Conservation (phyloP, 345 rosid species). For the Salix caprea region DNA sequence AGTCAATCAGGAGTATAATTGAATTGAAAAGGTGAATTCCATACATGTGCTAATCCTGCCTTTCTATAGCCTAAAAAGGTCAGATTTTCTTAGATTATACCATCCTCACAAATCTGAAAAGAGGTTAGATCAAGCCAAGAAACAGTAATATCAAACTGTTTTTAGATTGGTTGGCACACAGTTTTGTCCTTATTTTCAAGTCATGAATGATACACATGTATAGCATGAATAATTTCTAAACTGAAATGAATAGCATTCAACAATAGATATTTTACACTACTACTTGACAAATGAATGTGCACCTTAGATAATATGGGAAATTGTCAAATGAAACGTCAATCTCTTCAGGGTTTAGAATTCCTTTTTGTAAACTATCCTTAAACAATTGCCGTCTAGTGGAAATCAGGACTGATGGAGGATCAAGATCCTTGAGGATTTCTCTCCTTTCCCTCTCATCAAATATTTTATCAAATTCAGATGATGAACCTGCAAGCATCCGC, state of each 20-base stretch:
- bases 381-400: slow-evolving; percentile 61
- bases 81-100: neutral
- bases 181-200: neutral
- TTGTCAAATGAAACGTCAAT: slow-evolving; percentile 72
- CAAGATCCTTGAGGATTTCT: slow-evolving; percentile 48
- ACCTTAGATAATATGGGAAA: slow-evolving; percentile 92
- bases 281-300: neutral
- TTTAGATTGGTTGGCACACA: neutral
- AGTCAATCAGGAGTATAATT: neutral
- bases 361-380: slow-evolving; percentile 66
- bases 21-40: neutral
- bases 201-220: neutral
- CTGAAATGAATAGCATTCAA: neutral
- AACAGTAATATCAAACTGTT: neutral
- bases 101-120: neutral
- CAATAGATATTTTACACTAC: neutral
- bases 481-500: slow-evolving; percentile 57
- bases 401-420: slow-evolving; percentile 39
- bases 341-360: slow-evolving; percentile 53
- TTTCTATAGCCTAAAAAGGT: neutral
- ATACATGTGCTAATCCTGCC: neutral
- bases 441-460: slow-evolving; percentile 61
- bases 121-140: neutral
- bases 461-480: slow-evolving; percentile 52
- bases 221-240: neutral